phyloP scores from a whole-genome alignment of 257 asterid species.

The Nicotiana benthamiana region DNA sequence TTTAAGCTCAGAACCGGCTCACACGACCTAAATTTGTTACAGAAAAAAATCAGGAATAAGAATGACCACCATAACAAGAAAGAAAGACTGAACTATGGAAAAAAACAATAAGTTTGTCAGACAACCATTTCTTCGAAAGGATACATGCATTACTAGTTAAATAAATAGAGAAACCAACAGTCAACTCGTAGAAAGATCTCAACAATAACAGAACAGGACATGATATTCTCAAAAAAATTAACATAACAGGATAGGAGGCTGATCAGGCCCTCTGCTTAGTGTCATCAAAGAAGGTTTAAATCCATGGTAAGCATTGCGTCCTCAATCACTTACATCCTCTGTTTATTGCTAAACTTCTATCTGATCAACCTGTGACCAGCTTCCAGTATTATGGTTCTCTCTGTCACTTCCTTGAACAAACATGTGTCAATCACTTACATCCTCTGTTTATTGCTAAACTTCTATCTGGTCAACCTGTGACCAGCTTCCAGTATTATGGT shows the following conservation, averaged over 20 bases:
- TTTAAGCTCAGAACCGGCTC: conserved; percentile 46
- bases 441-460: neutral
- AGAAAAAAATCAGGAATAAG: neutral
- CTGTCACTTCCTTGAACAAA: neutral
- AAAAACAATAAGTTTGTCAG: neutral
- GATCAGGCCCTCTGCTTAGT: neutral
- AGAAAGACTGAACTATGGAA: neutral
- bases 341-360: neutral
- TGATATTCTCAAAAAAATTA: too few species aligned
- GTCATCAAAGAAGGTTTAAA: neutral
- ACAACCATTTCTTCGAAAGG: neutral
- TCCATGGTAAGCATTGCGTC: neutral
- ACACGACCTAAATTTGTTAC: conserved; percentile 35
- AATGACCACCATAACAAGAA: neutral
- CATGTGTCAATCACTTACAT: neutral
- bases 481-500: neutral
- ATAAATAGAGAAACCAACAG: neutral
- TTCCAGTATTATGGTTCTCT: neutral
- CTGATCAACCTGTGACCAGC: neutral
- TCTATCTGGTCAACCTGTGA: neutral
- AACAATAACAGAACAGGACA: neutral
- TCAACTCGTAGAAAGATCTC: neutral
- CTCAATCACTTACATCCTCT: neutral
- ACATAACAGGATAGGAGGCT: neutral
- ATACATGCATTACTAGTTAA: neutral